Base-by-base conservation (phyloP, 2,329 filamentous ascomycete genomes). In the Microthyrium microscopicum region DNA sequence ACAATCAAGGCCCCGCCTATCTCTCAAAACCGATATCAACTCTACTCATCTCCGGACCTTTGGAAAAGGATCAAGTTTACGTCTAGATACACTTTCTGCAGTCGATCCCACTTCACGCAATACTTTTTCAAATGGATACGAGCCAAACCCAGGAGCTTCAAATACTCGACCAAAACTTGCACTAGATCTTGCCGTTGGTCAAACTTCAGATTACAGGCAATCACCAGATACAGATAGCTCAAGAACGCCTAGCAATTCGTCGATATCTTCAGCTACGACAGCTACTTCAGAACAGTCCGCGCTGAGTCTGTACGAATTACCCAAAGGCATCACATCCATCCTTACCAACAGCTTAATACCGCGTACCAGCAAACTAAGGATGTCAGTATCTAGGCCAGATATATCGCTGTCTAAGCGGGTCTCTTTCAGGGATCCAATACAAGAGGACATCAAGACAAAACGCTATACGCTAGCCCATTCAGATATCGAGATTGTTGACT, bases 1-100 rank as follows among this genome's bases (percentile, higher is more conserved):
- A n/a, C n/a, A n/a, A n/a, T n/a, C n/a, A 42, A 56, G 67, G 39
- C 71, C 71, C 2, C 73, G 71, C 50, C 59, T 76, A 32, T 69
- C 67, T 25, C 58, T 76, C 33, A 67, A 75, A 53, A 75, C 71
- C 9, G n/a, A n/a, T n/a, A n/a, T n/a, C n/a, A n/a, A n/a, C n/a
- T 52, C 62, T 9, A 52, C 55, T 27, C 48, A 61, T 2, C 56
- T 58, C 24, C 55, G 61, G 32, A 60, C 62, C 16, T 70, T 68
- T 47, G 66, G 65, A 36, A 68, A 62, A 40, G 61, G 59, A 24
- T 61, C 62, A 17, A 38, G 33, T 21, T 51, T 72, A 29, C 61
- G 65, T 11, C 55, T 70, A 30, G 59, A 65, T 28, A 63, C 63
- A 3, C 53, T 68, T 16, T 64, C 63, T 31, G 56, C 65, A n/a